phyloP scores from a whole-genome alignment of 2,329 filamentous ascomycete species.

The Aureobasidium lini region DNA sequence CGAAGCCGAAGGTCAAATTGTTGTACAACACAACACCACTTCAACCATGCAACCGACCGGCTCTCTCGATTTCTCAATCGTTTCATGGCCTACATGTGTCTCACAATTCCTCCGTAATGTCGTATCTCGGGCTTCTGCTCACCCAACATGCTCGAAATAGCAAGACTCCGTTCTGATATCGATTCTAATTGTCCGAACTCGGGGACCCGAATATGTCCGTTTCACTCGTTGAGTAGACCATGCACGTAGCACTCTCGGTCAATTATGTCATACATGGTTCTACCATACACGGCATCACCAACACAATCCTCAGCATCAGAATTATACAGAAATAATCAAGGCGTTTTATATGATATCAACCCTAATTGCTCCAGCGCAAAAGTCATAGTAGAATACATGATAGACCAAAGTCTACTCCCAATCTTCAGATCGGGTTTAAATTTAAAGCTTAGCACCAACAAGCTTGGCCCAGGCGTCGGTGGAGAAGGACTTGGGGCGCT shows the following conservation, averaged over 20 bases:
- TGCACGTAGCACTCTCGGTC: neutral
- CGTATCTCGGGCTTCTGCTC: neutral
- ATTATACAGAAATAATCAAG: constrained; percentile 3
- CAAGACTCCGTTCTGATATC: neutral
- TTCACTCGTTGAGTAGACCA: constrained; percentile 2
- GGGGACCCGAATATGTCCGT: neutral
- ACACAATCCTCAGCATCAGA: neutral
- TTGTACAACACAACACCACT: neutral
- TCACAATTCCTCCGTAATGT: neutral
- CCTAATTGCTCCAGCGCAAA: constrained; percentile 13
- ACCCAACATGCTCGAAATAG: neutral
- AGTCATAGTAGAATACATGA: constrained; percentile 13
- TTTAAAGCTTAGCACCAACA: constrained; percentile 80
- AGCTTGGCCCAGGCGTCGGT: constrained; percentile 96
- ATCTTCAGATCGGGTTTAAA: neutral
- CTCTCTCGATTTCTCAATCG: neutral
- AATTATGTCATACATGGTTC: neutral
- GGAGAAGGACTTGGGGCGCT: constrained; percentile 98
- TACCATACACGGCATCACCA: neutral
- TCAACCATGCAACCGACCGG: neutral
- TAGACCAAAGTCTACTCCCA: constrained; percentile 1
- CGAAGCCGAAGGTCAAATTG: neutral
- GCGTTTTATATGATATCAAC: constrained; percentile 12
- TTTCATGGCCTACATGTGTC: neutral
- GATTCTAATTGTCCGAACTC: neutral